Evolutionary conservation across 306 rosid species (phyloP).

Genomic region (Amphicarpaea edgeworthii): DNA sequence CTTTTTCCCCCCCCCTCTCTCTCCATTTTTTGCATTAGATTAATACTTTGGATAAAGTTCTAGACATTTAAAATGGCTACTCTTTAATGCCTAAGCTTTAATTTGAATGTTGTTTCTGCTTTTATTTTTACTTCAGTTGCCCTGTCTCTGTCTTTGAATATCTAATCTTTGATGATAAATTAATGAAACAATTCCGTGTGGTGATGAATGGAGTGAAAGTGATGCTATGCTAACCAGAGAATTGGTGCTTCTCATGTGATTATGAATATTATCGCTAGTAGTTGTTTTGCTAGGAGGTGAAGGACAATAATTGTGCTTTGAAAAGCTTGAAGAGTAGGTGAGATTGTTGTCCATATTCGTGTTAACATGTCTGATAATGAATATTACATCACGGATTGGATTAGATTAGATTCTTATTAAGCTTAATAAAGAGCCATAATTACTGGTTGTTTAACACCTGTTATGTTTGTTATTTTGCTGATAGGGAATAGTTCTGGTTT

Average conservation of each 20-base stretch:
- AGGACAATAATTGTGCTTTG: constrained; percentile 33
- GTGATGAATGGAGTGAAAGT: neutral
- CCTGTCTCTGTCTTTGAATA: neutral
- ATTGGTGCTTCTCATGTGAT: constrained; percentile 6
- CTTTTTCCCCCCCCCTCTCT: neutral
- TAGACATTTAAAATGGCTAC: neutral
- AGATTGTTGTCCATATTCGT: constrained; percentile 34
- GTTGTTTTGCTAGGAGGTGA: neutral
- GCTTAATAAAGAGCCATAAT: neutral
- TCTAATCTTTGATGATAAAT: neutral
- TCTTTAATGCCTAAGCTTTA: neutral
- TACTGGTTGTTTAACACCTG: constrained; percentile 5
- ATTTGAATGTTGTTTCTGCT: neutral
- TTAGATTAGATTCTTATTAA: constrained; percentile 38
- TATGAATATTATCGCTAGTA: neutral
- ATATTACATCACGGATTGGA: constrained; percentile 28
- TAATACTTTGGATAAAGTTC: neutral
- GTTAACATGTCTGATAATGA: neutral
- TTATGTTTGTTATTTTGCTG: constrained; percentile 13
- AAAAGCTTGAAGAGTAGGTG: constrained; percentile 39
- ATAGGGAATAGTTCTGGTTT: constrained; percentile 16
- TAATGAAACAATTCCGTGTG: neutral
- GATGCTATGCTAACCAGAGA: neutral
- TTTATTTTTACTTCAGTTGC: neutral
- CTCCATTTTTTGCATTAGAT: neutral